Evolutionary conservation across 768 basidiomycete species (phyloP).

Genomic region (Peribolospora kevripleyi): DNA sequence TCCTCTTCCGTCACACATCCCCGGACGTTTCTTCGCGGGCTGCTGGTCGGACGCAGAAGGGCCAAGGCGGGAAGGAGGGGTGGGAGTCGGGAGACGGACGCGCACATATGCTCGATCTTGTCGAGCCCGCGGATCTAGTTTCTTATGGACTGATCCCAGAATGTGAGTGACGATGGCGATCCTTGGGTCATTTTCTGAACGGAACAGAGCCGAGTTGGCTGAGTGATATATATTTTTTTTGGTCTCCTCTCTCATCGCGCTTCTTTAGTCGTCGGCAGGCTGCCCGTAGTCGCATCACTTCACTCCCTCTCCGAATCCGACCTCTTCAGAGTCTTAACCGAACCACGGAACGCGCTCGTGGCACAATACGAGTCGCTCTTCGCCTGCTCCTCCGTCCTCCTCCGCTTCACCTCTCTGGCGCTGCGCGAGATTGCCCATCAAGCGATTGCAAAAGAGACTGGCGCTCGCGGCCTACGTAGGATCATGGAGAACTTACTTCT

Average conservation of each 20-base stretch:
- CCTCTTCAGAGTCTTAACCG: constrained; percentile 67
- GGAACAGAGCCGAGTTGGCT: background rate
- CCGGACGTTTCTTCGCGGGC: constrained; percentile 16
- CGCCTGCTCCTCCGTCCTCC: constrained; percentile 1
- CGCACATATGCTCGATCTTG: constrained; percentile 36
- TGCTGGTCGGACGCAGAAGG: constrained; percentile 5
- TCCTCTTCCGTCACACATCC: constrained; percentile 3
- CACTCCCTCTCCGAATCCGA: constrained; percentile 54
- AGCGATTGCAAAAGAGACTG: constrained; percentile 60
- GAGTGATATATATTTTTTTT: background rate
- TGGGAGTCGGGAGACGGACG: constrained; percentile 31
- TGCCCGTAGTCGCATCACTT: constrained; percentile 77
- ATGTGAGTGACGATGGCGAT: constrained; percentile 8
- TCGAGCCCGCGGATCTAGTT: constrained; percentile 54
- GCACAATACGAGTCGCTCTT: constrained; percentile 41
- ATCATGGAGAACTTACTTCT: constrained; percentile 67
- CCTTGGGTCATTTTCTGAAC: background rate
- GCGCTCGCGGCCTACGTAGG: constrained; percentile 67
- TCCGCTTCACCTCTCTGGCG: constrained; percentile 52
- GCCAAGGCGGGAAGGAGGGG: constrained; percentile 5
- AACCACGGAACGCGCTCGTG: constrained; percentile 71
- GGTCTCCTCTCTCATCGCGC: background rate
- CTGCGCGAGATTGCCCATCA: constrained; percentile 56
- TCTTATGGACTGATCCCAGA: constrained; percentile 91
- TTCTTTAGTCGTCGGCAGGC: constrained; percentile 32